Evolutionary conservation across 2,329 filamentous ascomycete species (phyloP), one percentile per base, ranked within the genome.

Genomic region (Lithohypha guttulata): DNA sequence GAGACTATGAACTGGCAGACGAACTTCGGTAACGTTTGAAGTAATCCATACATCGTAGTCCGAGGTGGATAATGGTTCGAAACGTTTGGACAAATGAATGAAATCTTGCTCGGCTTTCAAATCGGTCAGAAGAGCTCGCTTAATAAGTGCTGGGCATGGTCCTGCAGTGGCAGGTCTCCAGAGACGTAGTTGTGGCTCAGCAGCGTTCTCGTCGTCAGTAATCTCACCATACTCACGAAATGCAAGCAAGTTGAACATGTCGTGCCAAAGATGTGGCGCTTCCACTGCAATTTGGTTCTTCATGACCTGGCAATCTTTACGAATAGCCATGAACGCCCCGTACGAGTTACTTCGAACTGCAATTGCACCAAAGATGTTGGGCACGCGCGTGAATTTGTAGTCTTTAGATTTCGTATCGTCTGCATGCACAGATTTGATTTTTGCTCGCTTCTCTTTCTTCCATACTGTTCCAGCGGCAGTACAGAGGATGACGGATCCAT

Each of bases 381-480:
- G 81, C 6, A 98, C 77, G 42, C 91, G 79, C 52, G 89, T 79
- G 51, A 96, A 98, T 57, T 98, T 98, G 66, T 93, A 94, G 55
- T 94, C 86, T 50, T 93, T 93, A 9, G 75, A 73, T 51, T 77
- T 82, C 22, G 71, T 59, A 2, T 59, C 59, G 3, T 63, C 65
- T 8, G 26, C 39, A 19, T 44, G 38, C 5, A 48, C 43, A 9
- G 63, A 59, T 53, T 93, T 93, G 34, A 81, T 78, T 48, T 89
- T 93, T 18, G 74, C 70, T 44, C 91, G 75, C 54, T 84, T 85
- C 36, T 91, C 78, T 42, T 89, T 80, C 50, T 79, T 79, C 89
- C 89, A 98, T 0, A 95, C 89, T 33, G 84, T 89, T 2, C 91
- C 91, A 28, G 86, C 89, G 43, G 86, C 74, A 0, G 91, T 98